Conservation (phyloP, 208 protist species). For the Histomonas meleagridis region DNA sequence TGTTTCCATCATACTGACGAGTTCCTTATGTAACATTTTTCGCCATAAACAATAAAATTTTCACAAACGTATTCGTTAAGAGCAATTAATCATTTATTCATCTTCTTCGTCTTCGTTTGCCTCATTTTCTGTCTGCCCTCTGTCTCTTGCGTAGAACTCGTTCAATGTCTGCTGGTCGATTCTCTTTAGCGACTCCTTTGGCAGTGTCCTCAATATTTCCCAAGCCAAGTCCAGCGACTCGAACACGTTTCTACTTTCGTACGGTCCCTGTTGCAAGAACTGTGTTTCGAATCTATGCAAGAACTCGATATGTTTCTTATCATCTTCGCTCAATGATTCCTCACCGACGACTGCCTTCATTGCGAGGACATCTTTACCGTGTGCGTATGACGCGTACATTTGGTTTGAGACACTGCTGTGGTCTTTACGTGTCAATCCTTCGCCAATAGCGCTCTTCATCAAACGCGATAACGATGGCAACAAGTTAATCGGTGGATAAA, state of each 20-base stretch:
- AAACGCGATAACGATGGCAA: constrained; percentile 97
- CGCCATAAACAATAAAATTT: too few species aligned
- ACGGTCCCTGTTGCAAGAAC: constrained; percentile 83
- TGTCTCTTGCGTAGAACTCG: constrained; percentile 38
- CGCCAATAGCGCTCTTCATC: constrained; percentile 99
- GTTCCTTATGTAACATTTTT: too few species aligned
- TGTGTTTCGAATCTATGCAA: constrained; percentile 96
- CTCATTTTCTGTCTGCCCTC: not conserved
- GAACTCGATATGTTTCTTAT: constrained; percentile 97
- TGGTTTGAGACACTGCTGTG: constrained; percentile 97
- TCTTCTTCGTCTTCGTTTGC: not conserved
- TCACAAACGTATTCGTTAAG: too few species aligned
- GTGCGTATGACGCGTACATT: constrained; percentile 95
- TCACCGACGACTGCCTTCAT: constrained; percentile 56
- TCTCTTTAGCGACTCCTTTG: constrained; percentile 44
- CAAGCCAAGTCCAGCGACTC: constrained; percentile 96
- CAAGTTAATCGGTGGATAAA: constrained; percentile 99
- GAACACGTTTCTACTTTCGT: constrained; percentile 90
- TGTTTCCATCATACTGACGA: too few species aligned
- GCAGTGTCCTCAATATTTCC: constrained; percentile 55
- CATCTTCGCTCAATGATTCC: constrained; percentile 91
- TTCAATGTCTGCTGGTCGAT: constrained; percentile 40
- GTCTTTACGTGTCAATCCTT: constrained; percentile 94
- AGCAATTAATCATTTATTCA: too few species aligned
- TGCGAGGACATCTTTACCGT: constrained; percentile 86